Base-by-base conservation (phyloP, 1,284 basidiomycete species). In the Naganishia sp. region DNA sequence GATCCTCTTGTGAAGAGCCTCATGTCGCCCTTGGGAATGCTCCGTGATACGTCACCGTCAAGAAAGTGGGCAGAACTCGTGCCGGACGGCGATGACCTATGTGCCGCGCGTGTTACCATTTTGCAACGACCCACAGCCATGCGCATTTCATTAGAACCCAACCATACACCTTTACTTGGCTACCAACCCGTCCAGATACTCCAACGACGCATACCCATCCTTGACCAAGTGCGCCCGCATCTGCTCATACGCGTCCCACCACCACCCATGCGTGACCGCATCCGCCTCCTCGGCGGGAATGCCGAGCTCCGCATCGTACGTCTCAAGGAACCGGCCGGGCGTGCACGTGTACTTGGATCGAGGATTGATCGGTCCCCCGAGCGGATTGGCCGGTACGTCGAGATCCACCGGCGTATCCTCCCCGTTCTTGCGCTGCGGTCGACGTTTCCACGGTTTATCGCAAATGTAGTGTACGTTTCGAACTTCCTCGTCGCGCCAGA, bases 401-500 rank as follows among this genome's bases (percentile, higher is more conserved):
- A 36, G 56, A 46, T 25, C 7, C 31, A 7, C 49, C 50, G 11
- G 48, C 11, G 25, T 25, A 5, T 23, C n/a, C n/a, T 49, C 48
- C 48, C 6, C 66, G 61, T 6, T 11, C 28, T 61, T 36, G 60
- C 66, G 21, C 49, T 55, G 31, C 57, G 63, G 55, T 31, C 55
- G 44, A 23, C 70, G 64, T 70, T 72, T 31, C 79, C 79, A 80
- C 13, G 79, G 79, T 63, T 80, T 80, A 56, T 77, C 77, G 10
- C 71, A 79, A 75, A 79, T 79, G 69, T 77, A 79, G 65, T 79
- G 79, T 54, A 80, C 71, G 50, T 81, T 75, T 16, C 77, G 71
- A 7, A 81, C 81, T 66, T 81, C 76, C 59, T 65, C 64, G 43
- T 65, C 81, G 18, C 68, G 48, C 81, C 82, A 83, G 50, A 82